phyloP scores from a whole-genome alignment of 2,329 filamentous ascomycete genomes.

The Penicillium palitans region DNA sequence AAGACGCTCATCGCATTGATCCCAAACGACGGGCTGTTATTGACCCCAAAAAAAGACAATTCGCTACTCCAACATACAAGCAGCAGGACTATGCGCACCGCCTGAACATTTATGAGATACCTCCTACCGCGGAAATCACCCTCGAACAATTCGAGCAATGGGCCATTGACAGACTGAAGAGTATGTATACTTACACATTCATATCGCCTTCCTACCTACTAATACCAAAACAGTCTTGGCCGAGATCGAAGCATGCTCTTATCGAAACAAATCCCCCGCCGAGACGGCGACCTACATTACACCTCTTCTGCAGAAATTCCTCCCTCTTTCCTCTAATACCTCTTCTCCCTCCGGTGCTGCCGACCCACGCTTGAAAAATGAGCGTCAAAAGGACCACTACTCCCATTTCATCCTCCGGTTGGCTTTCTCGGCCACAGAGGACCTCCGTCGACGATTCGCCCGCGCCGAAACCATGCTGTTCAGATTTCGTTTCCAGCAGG shows the following conservation, averaged over 20 bases:
- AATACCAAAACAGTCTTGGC: conserved; percentile 36
- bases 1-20: conserved; percentile 47
- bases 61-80: conserved; percentile 73
- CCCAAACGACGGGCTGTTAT: conserved; percentile 74
- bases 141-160: conserved; percentile 98
- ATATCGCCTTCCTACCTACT: not conserved
- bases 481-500: conserved; percentile 74
- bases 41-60: conserved; percentile 83
- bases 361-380: conserved; percentile 58
- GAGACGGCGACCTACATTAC: conserved; percentile 85
- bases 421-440: conserved; percentile 88
- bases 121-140: conserved; percentile 90
- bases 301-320: conserved; percentile 80
- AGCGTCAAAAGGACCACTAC: conserved; percentile 95
- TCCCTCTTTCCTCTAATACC: conserved; percentile 75
- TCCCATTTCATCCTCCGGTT: conserved; percentile 95
- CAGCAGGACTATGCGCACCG: conserved; percentile 78
- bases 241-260: conserved; percentile 82
- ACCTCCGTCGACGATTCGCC: conserved; percentile 80
- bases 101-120: conserved; percentile 86
- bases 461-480: conserved; percentile 90
- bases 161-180: conserved; percentile 87
- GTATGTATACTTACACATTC: conserved; percentile 48
- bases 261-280: conserved; percentile 81
- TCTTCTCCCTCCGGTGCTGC: conserved; percentile 56